Conservation (phyloP, 2,329 filamentous ascomycete species). For the Cladosporium sp. region DNA sequence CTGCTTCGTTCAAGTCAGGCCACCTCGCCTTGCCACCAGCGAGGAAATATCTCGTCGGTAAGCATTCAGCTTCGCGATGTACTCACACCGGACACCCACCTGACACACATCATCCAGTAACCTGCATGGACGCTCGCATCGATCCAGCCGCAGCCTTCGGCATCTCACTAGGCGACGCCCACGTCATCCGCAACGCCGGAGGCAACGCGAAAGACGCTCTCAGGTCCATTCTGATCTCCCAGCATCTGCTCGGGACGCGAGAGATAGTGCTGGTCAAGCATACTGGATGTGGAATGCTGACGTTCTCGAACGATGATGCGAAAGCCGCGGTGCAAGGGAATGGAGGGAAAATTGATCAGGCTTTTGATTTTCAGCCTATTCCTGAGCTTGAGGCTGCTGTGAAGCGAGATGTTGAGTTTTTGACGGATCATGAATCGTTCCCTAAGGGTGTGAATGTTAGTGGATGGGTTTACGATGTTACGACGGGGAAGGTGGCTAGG, state of each 20-base stretch:
- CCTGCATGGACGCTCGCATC: constrained; percentile 79
- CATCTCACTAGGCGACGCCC: constrained; percentile 72
- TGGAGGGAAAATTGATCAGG: constrained; percentile 27
- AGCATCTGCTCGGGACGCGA: constrained; percentile 74
- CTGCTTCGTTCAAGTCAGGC: constrained; percentile 64
- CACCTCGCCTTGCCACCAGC: constrained; percentile 42
- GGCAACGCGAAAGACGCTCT: constrained; percentile 64
- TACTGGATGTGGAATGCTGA: constrained; percentile 73
- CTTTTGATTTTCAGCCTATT: constrained; percentile 65
- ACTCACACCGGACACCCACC: neutral
- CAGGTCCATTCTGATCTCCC: constrained; percentile 73
- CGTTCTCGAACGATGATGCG: constrained; percentile 63
- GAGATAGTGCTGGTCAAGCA: constrained; percentile 77
- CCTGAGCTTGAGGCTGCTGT: constrained; percentile 65
- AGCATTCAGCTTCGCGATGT: constrained; percentile 25
- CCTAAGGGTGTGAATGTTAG: constrained; percentile 62
- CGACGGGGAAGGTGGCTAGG: constrained; percentile 64
- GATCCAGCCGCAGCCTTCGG: constrained; percentile 70
- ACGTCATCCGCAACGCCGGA: constrained; percentile 70
- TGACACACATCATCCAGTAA: constrained; percentile 51
- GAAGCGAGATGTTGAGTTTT: constrained; percentile 63
- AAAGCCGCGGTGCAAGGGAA: constrained; percentile 60
- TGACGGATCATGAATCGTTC: constrained; percentile 63
- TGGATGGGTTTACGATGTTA: constrained; percentile 78
- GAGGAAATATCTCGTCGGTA: constrained; percentile 68